A percentile compares a stretch with the other conserved stretches of the same genome.
Evolutionary conservation across 1,284 basidiomycete genomes (phyloP).

Genomic region (Apiotrichum brassicae): DNA sequence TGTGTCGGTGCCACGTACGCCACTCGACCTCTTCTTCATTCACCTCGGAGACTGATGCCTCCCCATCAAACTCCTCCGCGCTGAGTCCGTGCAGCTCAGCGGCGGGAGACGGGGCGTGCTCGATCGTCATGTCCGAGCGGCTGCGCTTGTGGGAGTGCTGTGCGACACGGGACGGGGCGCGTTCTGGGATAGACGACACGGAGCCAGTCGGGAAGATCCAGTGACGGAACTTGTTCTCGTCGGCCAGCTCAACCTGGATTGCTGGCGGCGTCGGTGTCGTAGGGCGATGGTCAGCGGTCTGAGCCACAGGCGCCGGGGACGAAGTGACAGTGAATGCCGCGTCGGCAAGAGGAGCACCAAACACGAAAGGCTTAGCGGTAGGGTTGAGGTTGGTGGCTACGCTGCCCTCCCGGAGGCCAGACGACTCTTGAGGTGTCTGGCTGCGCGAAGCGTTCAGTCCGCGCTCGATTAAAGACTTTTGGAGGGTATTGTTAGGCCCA

Average conservation of each 20-base stretch:
- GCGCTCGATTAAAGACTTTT: neutral
- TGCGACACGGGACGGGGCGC: neutral
- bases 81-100: neutral
- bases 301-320: neutral
- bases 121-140: slow-evolving; percentile 1
- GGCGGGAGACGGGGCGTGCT: neutral
- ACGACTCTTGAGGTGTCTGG: too few species aligned
- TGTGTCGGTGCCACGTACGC: neutral
- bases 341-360: neutral
- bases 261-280: neutral
- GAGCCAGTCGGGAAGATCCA: slow-evolving; percentile 12
- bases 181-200: neutral
- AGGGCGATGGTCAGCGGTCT: neutral
- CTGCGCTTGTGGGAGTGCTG: slow-evolving; percentile 1
- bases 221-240: slow-evolving; percentile 12
- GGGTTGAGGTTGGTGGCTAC: slow-evolving; percentile 3
- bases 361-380: slow-evolving; percentile 6
- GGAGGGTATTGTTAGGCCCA: neutral
- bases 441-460: neutral
- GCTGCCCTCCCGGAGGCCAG: too few species aligned
- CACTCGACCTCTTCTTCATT: slow-evolving; percentile 4
- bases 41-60: neutral
- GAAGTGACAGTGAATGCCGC: neutral
- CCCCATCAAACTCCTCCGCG: neutral
- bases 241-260: slow-evolving; percentile 3